A percentile compares a stretch with the other conserved stretches of the same genome.
These are phyloP conservation scores for Didymella lethalis DNA, from an alignment of 2,329 filamentous ascomycete genomes.

Conservation along the genomic window DNA sequence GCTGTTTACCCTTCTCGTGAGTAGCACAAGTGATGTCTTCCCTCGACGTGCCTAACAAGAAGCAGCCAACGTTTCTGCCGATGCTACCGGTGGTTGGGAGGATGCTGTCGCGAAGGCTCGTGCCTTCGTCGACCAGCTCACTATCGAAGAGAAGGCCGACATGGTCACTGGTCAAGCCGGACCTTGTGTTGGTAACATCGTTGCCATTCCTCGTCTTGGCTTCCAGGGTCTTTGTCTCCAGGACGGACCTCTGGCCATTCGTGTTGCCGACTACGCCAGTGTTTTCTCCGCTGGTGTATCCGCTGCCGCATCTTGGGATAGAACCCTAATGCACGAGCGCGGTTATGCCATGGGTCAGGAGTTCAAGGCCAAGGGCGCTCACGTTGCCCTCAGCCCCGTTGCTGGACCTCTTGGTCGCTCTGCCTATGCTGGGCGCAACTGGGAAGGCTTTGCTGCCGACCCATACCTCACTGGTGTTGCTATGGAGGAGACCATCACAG, in stretches of 20 bases:
- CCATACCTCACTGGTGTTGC: slow-evolving; percentile 55
- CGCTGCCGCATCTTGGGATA: slow-evolving; percentile 51
- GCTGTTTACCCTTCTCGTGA: slow-evolving; percentile 42
- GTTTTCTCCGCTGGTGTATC: slow-evolving; percentile 54
- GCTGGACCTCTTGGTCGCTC: slow-evolving; percentile 55
- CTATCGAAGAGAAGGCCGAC: slow-evolving; percentile 44
- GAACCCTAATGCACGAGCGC: slow-evolving; percentile 47
- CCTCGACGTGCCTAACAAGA: slow-evolving; percentile 49
- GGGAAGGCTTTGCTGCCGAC: slow-evolving; percentile 56
- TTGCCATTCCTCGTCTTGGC: slow-evolving; percentile 48
- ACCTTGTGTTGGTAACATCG: slow-evolving; percentile 64
- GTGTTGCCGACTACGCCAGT: slow-evolving; percentile 47
- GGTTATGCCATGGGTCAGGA: slow-evolving; percentile 50
- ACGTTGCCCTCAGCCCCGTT: slow-evolving; percentile 60
- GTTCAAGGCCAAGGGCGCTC: slow-evolving; percentile 48
- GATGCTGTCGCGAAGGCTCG: slow-evolving; percentile 43
- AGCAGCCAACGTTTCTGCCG: slow-evolving; percentile 40
- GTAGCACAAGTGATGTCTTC: slow-evolving; percentile 5
- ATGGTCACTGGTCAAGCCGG: slow-evolving; percentile 52
- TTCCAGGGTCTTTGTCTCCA: slow-evolving; percentile 54
- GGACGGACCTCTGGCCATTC: slow-evolving; percentile 50
- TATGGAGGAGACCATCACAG: slow-evolving; percentile 51
- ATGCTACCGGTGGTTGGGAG: slow-evolving; percentile 44
- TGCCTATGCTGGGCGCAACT: slow-evolving; percentile 54
- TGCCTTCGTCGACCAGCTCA: slow-evolving; percentile 43